A percentile compares a stretch with the other conserved stretches of the same genome.
Evolutionary conservation across 2,329 filamentous ascomycete species (phyloP).

Genomic region (Emydomyces testavorans): DNA sequence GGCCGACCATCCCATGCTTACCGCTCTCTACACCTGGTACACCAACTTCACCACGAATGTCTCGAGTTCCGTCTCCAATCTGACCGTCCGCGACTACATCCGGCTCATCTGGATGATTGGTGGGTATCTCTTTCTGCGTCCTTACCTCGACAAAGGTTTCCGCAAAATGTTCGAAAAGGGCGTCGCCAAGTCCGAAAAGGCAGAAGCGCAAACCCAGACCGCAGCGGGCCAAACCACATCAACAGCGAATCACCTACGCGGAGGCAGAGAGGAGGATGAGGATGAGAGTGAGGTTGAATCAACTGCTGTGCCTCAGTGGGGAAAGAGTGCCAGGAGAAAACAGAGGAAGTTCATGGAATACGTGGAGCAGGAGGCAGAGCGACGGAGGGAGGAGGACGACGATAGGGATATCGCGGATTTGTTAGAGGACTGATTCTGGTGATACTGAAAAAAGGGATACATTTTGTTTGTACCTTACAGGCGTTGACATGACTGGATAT

Average conservation of each 20-base stretch:
- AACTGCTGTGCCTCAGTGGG: conserved; percentile 48
- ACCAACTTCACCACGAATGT: conserved; percentile 32
- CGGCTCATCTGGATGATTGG: conserved; percentile 61
- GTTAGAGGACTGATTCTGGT: conserved; percentile 43
- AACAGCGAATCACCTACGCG: conserved; percentile 54
- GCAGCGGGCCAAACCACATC: conserved; percentile 41
- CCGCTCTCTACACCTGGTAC: conserved; percentile 19
- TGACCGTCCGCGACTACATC: conserved; percentile 42
- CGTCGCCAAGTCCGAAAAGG: conserved; percentile 39
- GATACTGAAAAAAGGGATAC: too few species aligned
- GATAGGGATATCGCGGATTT: conserved; percentile 68
- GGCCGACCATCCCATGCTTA: conserved; percentile 24
- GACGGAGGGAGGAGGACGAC: conserved; percentile 52
- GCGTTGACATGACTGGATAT: too few species aligned
- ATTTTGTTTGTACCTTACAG: too few species aligned
- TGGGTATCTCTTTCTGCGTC: conserved; percentile 61
- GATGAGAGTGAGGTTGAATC: conserved; percentile 36
- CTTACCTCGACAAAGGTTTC: conserved; percentile 59
- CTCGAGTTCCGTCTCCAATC: conserved; percentile 33
- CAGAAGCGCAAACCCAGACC: conserved; percentile 45
- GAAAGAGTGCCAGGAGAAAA: conserved; percentile 56
- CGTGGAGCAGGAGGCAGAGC: conserved; percentile 52
- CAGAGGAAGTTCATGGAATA: conserved; percentile 56
- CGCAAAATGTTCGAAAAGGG: conserved; percentile 41
- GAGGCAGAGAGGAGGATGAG: conserved; percentile 42